Evolutionary conservation across 2,329 filamentous ascomycete genomes (phyloP).

Genomic region (Colletotrichum sp.): DNA sequence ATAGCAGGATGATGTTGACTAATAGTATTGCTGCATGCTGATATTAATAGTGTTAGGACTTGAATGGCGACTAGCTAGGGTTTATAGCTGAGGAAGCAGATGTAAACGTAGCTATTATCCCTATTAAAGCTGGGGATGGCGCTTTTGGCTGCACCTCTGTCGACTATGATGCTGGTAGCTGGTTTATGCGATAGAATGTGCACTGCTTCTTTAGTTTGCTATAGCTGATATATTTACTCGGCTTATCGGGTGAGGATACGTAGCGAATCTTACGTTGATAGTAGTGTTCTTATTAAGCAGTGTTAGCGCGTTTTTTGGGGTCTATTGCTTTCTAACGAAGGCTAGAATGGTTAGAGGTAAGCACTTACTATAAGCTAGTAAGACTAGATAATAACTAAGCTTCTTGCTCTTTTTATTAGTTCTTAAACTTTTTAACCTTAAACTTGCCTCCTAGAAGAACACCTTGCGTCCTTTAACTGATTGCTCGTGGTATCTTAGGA

Average conservation of each 20-base stretch:
- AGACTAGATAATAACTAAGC: slow-evolving; percentile 92
- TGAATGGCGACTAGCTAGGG: slow-evolving; percentile 45
- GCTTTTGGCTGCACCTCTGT: too few relatives aligned
- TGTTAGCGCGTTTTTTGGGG: background rate
- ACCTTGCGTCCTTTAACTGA: slow-evolving; percentile 40
- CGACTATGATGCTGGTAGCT: slow-evolving; percentile 60
- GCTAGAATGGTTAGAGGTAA: background rate
- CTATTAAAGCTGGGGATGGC: too few relatives aligned
- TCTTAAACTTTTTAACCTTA: slow-evolving; percentile 52
- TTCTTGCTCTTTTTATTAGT: slow-evolving; percentile 77
- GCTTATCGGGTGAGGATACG: too few relatives aligned
- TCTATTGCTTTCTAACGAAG: too few relatives aligned
- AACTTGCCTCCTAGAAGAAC: slow-evolving; percentile 36
- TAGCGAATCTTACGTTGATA: slow-evolving; percentile 94
- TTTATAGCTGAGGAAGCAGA: slow-evolving; percentile 54
- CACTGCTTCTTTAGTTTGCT: too few relatives aligned
- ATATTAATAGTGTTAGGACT: slow-evolving; percentile 44
- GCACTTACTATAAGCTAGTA: slow-evolving; percentile 90
- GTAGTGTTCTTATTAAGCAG: slow-evolving; percentile 74
- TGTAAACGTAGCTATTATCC: slow-evolving; percentile 45
- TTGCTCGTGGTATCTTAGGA: background rate
- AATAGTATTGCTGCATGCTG: too few relatives aligned
- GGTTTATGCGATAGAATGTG: too few relatives aligned
- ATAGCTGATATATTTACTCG: too few relatives aligned
- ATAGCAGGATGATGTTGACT: too few relatives aligned